A percentile compares a stretch with the other conserved stretches of the same genome.
These are phyloP conservation scores for Pseudoscleropodium purum DNA, from an alignment of 225 moss, liverwort and hornwort genomes.

Conservation along the genomic window DNA sequence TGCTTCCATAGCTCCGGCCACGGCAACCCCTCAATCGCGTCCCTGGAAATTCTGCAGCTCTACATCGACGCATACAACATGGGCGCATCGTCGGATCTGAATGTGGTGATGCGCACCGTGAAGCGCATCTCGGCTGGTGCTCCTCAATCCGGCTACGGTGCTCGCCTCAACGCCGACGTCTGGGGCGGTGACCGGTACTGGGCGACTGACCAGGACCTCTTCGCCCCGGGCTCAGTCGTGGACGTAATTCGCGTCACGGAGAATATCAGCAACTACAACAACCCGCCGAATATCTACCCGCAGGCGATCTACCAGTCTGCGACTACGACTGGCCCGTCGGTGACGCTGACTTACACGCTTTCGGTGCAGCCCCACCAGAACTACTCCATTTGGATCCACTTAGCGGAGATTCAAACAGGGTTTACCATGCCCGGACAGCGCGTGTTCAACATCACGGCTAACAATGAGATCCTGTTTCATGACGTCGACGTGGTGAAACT, in stretches of 20 bases:
- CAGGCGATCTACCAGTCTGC: slow-evolving; percentile 67
- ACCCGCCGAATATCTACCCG: slow-evolving; percentile 81
- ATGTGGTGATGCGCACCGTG: slow-evolving; percentile 24
- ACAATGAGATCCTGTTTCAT: slow-evolving; percentile 21
- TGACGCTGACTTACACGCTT: slow-evolving; percentile 38
- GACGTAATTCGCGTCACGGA: slow-evolving; percentile 19
- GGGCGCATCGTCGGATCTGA: slow-evolving; percentile 51
- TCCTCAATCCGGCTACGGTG: slow-evolving; percentile 70
- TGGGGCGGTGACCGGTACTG: slow-evolving; percentile 50
- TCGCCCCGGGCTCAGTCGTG: slow-evolving; percentile 19
- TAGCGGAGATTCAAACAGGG: slow-evolving; percentile 65
- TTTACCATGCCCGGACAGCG: slow-evolving; percentile 53
- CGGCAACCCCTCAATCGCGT: slow-evolving; percentile 68
- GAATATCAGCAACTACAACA: slow-evolving; percentile 36
- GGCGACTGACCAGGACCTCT: slow-evolving; percentile 28
- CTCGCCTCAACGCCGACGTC: slow-evolving; percentile 39
- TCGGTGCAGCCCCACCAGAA: slow-evolving; percentile 60
- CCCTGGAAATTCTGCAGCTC: slow-evolving; percentile 65
- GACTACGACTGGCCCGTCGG: slow-evolving; percentile 11
- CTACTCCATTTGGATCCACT: slow-evolving; percentile 84
- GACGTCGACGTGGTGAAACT: slow-evolving; percentile 55
- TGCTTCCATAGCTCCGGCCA: slow-evolving; percentile 81
- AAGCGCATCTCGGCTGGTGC: slow-evolving; percentile 60
- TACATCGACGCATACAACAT: slow-evolving; percentile 46
- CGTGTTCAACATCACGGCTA: slow-evolving; percentile 62